Evolutionary conservation across 2,329 filamentous ascomycete species (phyloP).

Genomic region (Massarina eburnea): DNA sequence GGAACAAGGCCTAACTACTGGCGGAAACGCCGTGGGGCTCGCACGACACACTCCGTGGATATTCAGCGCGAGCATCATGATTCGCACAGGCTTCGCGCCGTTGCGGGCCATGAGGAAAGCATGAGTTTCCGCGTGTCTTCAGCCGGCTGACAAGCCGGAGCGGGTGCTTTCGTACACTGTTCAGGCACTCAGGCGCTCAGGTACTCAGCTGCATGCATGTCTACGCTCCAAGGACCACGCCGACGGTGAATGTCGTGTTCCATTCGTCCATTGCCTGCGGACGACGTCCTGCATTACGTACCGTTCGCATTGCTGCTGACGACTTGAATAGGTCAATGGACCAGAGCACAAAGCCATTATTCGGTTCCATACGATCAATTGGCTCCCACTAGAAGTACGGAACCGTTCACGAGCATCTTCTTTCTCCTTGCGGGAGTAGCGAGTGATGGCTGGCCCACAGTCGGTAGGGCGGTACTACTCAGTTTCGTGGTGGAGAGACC

Average conservation of each 20-base stretch:
- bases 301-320: background rate
- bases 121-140: constrained; percentile 5
- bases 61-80: constrained; percentile 13
- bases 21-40: constrained; percentile 15
- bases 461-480: background rate
- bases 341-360: background rate
- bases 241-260: background rate
- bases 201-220: background rate
- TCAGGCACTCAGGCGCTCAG: too few species aligned
- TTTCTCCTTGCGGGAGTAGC: background rate
- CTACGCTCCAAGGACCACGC: constrained; percentile 1
- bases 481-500: background rate
- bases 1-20: constrained; percentile 26
- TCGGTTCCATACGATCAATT: too few species aligned
- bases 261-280: background rate
- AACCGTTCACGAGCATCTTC: background rate
- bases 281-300: constrained; percentile 2
- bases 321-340: background rate
- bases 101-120: constrained; percentile 2
- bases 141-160: constrained; percentile 4
- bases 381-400: background rate
- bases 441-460: background rate
- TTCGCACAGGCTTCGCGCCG: constrained; percentile 14
- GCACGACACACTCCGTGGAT: constrained; percentile 7
- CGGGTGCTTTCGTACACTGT: background rate